These are phyloP conservation scores for Aspergillus fumigatiaffinis DNA, from an alignment of 2,329 filamentous ascomycete genomes.

Conservation along the genomic window DNA sequence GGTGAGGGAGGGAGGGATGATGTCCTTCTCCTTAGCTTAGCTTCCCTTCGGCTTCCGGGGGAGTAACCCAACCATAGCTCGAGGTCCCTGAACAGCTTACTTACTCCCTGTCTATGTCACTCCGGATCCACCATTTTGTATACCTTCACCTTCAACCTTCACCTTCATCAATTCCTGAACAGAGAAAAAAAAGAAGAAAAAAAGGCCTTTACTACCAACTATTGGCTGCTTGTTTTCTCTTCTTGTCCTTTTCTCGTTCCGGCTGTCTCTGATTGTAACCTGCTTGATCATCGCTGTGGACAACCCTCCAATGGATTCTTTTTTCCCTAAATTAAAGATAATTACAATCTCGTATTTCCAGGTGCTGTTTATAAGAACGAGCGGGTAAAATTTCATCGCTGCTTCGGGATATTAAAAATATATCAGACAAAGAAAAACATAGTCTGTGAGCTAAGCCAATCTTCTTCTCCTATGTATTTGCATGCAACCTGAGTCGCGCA, in stretches of 20 bases:
- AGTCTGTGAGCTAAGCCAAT: conserved; percentile 34
- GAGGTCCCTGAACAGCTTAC: background rate
- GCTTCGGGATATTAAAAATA: conserved; percentile 40
- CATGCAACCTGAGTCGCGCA: conserved; percentile 26
- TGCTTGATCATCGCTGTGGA: background rate
- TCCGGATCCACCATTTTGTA: background rate
- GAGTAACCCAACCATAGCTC: background rate
- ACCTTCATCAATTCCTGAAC: too few relatives aligned
- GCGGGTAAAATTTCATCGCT: conserved; percentile 34
- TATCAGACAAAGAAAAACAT: conserved; percentile 36
- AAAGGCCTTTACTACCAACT: too few relatives aligned
- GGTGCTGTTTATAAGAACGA: conserved; percentile 24
- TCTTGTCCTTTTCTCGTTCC: background rate
- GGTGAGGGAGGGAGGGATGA: background rate
- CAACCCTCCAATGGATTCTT: background rate
- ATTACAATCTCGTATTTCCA: conserved; percentile 17
- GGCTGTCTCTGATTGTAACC: background rate
- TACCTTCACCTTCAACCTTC: too few relatives aligned
- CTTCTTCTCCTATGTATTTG: conserved; percentile 33
- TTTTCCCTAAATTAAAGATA: conserved; percentile 4
- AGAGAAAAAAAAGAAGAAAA: too few relatives aligned
- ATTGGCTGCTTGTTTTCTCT: background rate
- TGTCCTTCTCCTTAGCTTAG: background rate
- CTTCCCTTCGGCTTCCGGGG: background rate
- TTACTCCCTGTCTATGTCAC: background rate